Conservation (phyloP, 345 rosid genomes). For the Acer yangbiense region DNA sequence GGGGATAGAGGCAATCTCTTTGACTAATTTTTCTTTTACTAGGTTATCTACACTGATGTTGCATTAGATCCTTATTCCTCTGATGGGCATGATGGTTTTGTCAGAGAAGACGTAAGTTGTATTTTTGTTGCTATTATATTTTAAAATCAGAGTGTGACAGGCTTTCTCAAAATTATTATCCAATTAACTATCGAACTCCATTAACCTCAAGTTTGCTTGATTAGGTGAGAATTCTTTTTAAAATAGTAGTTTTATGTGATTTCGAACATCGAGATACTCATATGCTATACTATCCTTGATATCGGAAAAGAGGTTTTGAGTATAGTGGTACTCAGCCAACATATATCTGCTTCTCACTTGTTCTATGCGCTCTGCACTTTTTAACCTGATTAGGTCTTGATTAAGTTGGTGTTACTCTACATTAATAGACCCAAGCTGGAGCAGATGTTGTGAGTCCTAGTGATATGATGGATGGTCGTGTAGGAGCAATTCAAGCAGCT, state of each 20-base stretch:
- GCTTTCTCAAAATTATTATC: neutral
- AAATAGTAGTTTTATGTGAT: neutral
- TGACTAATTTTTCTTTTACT: conserved; percentile 18
- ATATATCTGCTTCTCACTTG: neutral
- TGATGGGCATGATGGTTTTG: conserved; percentile 93
- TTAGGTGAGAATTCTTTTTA: neutral
- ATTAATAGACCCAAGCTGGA: conserved; percentile 74
- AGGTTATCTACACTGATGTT: conserved; percentile 93
- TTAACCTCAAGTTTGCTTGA: neutral
- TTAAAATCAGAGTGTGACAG: neutral
- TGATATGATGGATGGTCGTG: conserved; percentile 99
- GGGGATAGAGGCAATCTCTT: conserved; percentile 1
- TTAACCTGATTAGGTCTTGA: conserved; percentile 2
- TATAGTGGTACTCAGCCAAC: neutral
- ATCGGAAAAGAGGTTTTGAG: conserved; percentile 2
- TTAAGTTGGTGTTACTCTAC: conserved; percentile 16
- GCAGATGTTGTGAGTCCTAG: conserved; percentile 99
- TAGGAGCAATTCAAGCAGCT: conserved; percentile 82
- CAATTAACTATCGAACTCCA: neutral
- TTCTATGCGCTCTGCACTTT: neutral
- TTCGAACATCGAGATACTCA: conserved; percentile 9
- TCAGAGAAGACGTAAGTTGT: conserved; percentile 71
- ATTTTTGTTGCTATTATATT: neutral
- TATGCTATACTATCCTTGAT: neutral
- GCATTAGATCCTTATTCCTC: conserved; percentile 90